Evolutionary conservation across 148 eudicot species (phyloP).

Genomic region (Talinum fruticosum): DNA sequence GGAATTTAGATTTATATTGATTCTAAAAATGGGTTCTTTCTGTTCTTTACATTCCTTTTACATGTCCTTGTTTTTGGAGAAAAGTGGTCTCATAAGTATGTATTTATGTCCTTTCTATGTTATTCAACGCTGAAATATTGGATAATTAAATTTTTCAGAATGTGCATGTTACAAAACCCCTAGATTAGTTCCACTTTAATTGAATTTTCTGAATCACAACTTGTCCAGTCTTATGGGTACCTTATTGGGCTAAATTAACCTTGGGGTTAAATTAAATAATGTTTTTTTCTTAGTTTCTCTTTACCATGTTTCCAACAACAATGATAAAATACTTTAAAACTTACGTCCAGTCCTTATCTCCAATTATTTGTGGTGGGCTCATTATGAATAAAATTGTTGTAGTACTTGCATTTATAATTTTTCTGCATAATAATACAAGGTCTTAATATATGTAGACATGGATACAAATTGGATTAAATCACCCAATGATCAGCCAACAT

Average conservation of each 20-base stretch:
- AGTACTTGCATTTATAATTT: too few relatives aligned
- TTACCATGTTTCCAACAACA: conserved; percentile 1
- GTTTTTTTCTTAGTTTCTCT: neutral
- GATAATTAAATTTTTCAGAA: neutral
- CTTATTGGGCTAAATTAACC: conserved; percentile 1
- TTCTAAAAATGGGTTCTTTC: neutral
- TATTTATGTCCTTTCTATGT: too few relatives aligned
- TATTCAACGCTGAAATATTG: neutral
- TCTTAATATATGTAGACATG: too few relatives aligned
- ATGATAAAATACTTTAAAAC: neutral
- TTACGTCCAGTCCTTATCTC: too few relatives aligned
- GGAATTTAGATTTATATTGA: neutral
- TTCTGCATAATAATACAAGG: too few relatives aligned
- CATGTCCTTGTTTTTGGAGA: neutral
- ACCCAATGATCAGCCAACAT: neutral
- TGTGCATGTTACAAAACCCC: neutral
- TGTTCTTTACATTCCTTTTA: neutral
- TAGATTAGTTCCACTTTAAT: neutral
- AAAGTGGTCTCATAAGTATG: neutral
- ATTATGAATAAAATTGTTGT: too few relatives aligned
- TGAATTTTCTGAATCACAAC: neutral
- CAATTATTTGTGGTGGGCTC: too few relatives aligned
- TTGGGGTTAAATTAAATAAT: neutral
- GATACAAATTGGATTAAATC: too few relatives aligned
- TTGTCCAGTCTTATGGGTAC: neutral